Conservation (phyloP, 768 basidiomycete species). For the Psilocybe cyanescens region DNA sequence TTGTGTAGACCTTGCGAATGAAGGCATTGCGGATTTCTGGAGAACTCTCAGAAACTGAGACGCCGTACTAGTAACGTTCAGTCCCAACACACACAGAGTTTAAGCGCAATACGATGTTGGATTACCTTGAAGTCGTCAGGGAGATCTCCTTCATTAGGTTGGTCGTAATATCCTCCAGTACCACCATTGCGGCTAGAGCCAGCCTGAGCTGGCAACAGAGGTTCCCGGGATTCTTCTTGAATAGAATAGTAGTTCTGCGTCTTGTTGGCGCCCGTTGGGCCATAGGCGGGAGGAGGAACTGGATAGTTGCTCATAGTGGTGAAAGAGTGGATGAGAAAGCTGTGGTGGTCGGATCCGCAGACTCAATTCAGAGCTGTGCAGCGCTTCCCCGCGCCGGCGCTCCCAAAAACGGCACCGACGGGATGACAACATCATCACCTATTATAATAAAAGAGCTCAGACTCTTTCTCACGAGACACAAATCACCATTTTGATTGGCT, state of each 20-base stretch:
- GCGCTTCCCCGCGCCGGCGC: conserved; percentile 1
- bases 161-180: conserved; percentile 67
- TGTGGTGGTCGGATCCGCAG: background rate
- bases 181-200: conserved; percentile 46
- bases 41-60: conserved; percentile 77
- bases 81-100: background rate
- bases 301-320: conserved; percentile 65
- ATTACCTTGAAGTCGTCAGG: conserved; percentile 94
- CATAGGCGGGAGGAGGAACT: conserved; percentile 65
- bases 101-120: background rate
- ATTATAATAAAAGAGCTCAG: too few relatives aligned
- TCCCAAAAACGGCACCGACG: background rate
- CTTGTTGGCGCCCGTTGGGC: conserved; percentile 37
- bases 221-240: conserved; percentile 47
- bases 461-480: too few relatives aligned
- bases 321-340: conserved; percentile 18
- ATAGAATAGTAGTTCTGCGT: conserved; percentile 33
- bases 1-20: conserved; percentile 89
- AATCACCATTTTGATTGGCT: too few relatives aligned
- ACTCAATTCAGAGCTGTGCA: background rate
- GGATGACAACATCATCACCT: background rate
- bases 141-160: conserved; percentile 72
- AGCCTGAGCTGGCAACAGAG: conserved; percentile 47
- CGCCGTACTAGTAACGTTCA: conserved; percentile 63
- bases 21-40: conserved; percentile 83